These are phyloP conservation scores for Clitocybe nebularis DNA, from an alignment of 1,284 basidiomycete genomes.

Conservation along the genomic window DNA sequence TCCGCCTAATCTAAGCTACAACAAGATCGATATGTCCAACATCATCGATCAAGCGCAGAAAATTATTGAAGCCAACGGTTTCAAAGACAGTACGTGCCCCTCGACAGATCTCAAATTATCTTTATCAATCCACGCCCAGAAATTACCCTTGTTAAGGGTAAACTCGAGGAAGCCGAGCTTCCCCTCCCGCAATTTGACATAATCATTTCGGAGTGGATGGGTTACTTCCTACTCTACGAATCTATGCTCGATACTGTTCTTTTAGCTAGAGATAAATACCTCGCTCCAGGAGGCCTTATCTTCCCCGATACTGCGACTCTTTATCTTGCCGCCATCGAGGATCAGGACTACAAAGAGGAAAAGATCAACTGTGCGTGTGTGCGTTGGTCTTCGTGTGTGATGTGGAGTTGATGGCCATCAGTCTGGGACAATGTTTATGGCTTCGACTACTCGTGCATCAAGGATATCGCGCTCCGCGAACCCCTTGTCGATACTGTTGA, in stretches of 20 bases:
- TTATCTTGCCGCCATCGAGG: constrained; percentile 96
- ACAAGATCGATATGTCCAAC: constrained; percentile 98
- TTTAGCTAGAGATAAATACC: constrained; percentile 94
- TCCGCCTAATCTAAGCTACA: constrained; percentile 6
- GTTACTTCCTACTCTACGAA: constrained; percentile 94
- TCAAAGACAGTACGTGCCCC: constrained; percentile 78
- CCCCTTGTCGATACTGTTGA: constrained; percentile 98
- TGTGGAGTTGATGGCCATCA: constrained; percentile 26
- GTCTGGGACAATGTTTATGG: constrained; percentile 99
- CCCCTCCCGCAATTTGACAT: constrained; percentile 93
- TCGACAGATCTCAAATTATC: constrained; percentile 3
- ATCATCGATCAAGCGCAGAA: constrained; percentile 99
- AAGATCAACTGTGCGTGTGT: constrained; percentile 90
- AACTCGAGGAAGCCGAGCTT: constrained; percentile 89
- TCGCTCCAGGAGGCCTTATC: constrained; percentile 86
- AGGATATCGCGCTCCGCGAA: constrained; percentile 95
- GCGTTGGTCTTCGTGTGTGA: neutral
- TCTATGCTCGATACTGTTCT: constrained; percentile 99
- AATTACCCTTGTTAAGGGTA: constrained; percentile 96
- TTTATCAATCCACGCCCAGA: constrained; percentile 38
- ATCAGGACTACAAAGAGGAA: constrained; percentile 99
- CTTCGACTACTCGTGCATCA: constrained; percentile 99
- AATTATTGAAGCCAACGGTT: constrained; percentile 95
- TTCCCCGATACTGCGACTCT: constrained; percentile 96
- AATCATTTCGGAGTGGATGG: constrained; percentile 99